Percentiles rank a stretch among this genome's conserved stretches.
Evolutionary conservation across 192 early-diverging fungal species (phyloP).

Genomic region (Mortierella antarctica): DNA sequence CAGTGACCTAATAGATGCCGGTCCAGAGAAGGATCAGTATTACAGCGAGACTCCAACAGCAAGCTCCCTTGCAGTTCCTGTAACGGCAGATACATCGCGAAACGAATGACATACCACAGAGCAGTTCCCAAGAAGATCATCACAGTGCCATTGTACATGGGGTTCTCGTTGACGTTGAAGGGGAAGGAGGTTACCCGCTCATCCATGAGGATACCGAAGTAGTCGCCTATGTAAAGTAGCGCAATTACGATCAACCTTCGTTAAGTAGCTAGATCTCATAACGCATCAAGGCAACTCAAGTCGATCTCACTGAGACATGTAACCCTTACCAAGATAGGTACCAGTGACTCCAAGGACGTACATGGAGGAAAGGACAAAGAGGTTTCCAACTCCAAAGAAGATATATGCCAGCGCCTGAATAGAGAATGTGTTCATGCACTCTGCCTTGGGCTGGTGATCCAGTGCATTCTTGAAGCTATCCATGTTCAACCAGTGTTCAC

Average conservation of each 20-base stretch:
- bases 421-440: conserved; percentile 56
- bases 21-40: not conserved
- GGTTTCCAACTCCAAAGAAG: conserved; percentile 72
- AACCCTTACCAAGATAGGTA: conserved; percentile 81
- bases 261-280: too few relatives aligned
- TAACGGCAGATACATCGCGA: not conserved
- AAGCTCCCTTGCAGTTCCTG: not conserved
- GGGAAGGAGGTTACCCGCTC: conserved; percentile 89
- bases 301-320: too few relatives aligned
- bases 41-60: not conserved
- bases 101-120: conserved; percentile 70
- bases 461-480: conserved; percentile 76
- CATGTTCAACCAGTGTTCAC: too few relatives aligned
- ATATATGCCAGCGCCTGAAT: conserved; percentile 61
- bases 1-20: conserved; percentile 55
- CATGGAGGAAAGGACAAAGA: conserved; percentile 87
- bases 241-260: too few relatives aligned
- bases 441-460: conserved; percentile 70
- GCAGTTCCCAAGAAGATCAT: conserved; percentile 86
- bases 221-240: conserved; percentile 73
- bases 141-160: conserved; percentile 96
- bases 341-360: conserved; percentile 88
- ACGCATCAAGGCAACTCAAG: too few relatives aligned
- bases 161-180: conserved; percentile 91
- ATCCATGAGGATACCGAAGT: conserved; percentile 94